A percentile compares a stretch with the other conserved stretches of the same genome.
Evolutionary conservation across 106 monocot species (phyloP).

Genomic region (Allium fistulosum): DNA sequence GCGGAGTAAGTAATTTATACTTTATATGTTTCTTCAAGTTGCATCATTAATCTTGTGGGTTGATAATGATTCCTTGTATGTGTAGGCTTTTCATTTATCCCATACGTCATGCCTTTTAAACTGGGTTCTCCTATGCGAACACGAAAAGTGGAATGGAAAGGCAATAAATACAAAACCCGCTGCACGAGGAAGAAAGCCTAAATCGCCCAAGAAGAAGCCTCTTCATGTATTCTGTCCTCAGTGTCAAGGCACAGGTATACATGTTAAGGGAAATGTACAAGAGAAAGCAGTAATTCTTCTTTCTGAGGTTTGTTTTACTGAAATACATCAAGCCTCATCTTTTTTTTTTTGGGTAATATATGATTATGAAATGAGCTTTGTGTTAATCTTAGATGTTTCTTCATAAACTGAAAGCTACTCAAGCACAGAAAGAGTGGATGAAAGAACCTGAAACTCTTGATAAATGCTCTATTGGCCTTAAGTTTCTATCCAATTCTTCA

Average conservation of each 20-base stretch:
- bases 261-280: constrained; percentile 35
- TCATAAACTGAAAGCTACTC: constrained; percentile 56
- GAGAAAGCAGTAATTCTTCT: constrained; percentile 53
- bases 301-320: constrained; percentile 39
- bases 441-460: constrained; percentile 62
- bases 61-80: not conserved
- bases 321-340: not conserved
- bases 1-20: constrained; percentile 36
- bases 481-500: constrained; percentile 20
- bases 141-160: constrained; percentile 34
- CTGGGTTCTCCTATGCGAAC: constrained; percentile 79
- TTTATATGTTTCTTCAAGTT: too few relatives aligned
- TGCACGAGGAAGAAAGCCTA: constrained; percentile 46
- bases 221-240: constrained; percentile 68
- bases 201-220: constrained; percentile 12
- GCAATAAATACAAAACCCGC: constrained; percentile 22
- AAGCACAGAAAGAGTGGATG: constrained; percentile 75
- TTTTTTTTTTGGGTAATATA: not conserved
- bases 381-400: constrained; percentile 47
- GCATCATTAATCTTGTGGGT: not conserved
- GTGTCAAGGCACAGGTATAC: constrained; percentile 76
- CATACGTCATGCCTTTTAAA: constrained; percentile 87
- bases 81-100: constrained; percentile 90
- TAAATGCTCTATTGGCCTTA: constrained; percentile 75
- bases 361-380: not conserved